Base-by-base conservation (phyloP, 2,329 filamentous ascomycete species). In the Penicillium occitanis region DNA sequence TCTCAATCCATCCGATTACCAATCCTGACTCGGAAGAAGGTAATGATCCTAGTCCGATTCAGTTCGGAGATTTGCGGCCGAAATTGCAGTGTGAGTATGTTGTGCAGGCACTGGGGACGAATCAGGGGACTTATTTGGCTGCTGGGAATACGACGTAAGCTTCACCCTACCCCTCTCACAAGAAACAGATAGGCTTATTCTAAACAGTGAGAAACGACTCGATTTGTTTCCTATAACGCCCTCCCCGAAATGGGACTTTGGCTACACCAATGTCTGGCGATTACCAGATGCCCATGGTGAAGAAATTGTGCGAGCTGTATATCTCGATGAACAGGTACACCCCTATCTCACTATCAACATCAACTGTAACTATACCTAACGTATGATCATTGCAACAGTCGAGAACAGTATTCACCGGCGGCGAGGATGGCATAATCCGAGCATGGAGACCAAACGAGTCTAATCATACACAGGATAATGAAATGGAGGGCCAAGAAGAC, bases 1-100 rank as follows among this genome's bases (percentile, higher is more conserved):
- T 88, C 70, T 84, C 85, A 8, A 81, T 89, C 64, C 85, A 88
- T 71, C 83, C 83, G 0, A 80, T 82, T 8, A 81, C 81, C 5
- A 80, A 83, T 37, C 80, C 81, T 0, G 83, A 83, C 50, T 79
- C 83, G 46, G 80, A 83, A 62, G 77, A 81, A 1, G 73, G 79
- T 5, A 35, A 46, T 10, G 63, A 65, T 37, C 82, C 83, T 30
- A 73, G 80, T 6, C 77, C 81, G 5, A 76, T 81, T 37, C 77
- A 81, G 51, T 84, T 87, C 58, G 86, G 86, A 1, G 86, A 89
- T 71, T 77, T 88, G 46, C 78, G 87, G 63, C 80, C 84, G 67
- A 76, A 78, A 57, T 71, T 89, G 46, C 75, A 78, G 11, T 87
- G 85, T 71, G 85, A 87, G 75, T 89, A 89, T 73, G 81, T 88